Conservation (phyloP, 768 basidiomycete genomes). For the Roridomyces roridus region DNA sequence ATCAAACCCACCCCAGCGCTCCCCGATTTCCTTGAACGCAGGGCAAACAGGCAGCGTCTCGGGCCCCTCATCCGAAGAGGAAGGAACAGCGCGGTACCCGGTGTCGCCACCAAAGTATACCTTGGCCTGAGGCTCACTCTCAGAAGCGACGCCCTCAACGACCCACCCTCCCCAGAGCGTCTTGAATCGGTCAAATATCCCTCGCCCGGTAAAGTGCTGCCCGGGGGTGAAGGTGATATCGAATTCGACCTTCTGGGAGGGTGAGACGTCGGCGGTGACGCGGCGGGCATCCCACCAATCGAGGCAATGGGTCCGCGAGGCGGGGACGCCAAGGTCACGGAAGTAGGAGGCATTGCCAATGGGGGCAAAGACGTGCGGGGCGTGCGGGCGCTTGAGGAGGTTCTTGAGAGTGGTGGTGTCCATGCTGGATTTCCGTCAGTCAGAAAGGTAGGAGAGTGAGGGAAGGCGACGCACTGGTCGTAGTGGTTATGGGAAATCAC, state of each 20-base stretch:
- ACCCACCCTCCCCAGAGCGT: constrained; percentile 75
- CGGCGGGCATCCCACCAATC: constrained; percentile 69
- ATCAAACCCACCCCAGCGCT: constrained; percentile 66
- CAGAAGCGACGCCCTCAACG: constrained; percentile 52
- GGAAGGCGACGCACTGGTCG: constrained; percentile 46
- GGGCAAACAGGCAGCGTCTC: constrained; percentile 66
- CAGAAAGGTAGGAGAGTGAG: neutral
- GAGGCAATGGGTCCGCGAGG: constrained; percentile 52
- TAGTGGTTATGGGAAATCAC: constrained; percentile 67
- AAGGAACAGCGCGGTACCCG: constrained; percentile 56
- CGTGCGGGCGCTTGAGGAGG: constrained; percentile 39
- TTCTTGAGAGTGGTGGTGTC: constrained; percentile 49
- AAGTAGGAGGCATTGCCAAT: constrained; percentile 58
- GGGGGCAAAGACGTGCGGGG: constrained; percentile 63
- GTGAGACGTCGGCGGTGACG: constrained; percentile 38
- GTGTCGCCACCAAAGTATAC: constrained; percentile 77
- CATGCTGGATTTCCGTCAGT: constrained; percentile 32
- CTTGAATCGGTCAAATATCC: constrained; percentile 55
- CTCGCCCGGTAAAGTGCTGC: constrained; percentile 68
- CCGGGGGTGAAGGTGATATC: constrained; percentile 65
- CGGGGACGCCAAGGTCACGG: constrained; percentile 42
- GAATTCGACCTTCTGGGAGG: constrained; percentile 33
- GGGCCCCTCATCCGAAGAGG: constrained; percentile 50
- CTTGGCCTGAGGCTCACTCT: constrained; percentile 33
- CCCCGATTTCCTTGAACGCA: constrained; percentile 75